Percentiles rank a stretch among this genome's conserved stretches.
These are phyloP conservation scores for Quercus phellos DNA, from an alignment of 331 rosid genomes.

Conservation along the genomic window DNA sequence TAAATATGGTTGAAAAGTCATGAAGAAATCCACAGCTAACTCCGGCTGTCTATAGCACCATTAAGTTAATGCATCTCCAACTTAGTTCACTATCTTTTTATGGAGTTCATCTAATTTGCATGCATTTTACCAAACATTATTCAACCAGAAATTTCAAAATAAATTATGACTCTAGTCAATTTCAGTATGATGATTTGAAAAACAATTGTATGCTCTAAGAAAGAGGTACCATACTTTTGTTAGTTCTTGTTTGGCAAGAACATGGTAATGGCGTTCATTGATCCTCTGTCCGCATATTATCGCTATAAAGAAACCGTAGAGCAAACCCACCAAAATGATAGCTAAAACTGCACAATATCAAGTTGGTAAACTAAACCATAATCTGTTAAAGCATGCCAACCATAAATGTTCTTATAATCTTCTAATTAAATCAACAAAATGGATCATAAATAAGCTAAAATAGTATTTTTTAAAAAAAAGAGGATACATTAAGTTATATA, in stretches of 20 bases:
- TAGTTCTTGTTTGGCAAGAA: slow-evolving; percentile 95
- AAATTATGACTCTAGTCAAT: too few species aligned
- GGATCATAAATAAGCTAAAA: slow-evolving; percentile 4
- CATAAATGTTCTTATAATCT: slow-evolving; percentile 1
- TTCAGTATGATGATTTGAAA: too few species aligned
- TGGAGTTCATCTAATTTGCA: too few species aligned
- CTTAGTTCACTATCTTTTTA: too few species aligned
- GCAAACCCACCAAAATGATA: slow-evolving; percentile 90
- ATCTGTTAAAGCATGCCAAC: slow-evolving; percentile 16
- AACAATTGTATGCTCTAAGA: slow-evolving; percentile 3
- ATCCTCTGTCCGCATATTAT: slow-evolving; percentile 97
- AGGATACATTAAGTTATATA: slow-evolving; percentile 5
- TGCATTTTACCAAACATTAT: neutral
- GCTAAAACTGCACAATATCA: slow-evolving; percentile 71
- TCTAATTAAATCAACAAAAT: neutral
- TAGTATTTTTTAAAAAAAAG: neutral
- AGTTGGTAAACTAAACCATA: slow-evolving; percentile 15
- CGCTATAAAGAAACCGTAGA: slow-evolving; percentile 97
- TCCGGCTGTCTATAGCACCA: too few species aligned
- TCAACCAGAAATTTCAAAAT: neutral
- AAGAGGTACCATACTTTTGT: slow-evolving; percentile 62
- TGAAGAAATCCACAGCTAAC: too few species aligned
- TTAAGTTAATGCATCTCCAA: too few species aligned
- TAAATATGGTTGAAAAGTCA: too few species aligned
- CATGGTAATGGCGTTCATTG: slow-evolving; percentile 96